Percentiles rank a stretch among this genome's conserved stretches.
These are phyloP conservation scores for Anthracocystis panici-leucophaei DNA, from an alignment of 1,284 basidiomycete species.

Conservation along the genomic window DNA sequence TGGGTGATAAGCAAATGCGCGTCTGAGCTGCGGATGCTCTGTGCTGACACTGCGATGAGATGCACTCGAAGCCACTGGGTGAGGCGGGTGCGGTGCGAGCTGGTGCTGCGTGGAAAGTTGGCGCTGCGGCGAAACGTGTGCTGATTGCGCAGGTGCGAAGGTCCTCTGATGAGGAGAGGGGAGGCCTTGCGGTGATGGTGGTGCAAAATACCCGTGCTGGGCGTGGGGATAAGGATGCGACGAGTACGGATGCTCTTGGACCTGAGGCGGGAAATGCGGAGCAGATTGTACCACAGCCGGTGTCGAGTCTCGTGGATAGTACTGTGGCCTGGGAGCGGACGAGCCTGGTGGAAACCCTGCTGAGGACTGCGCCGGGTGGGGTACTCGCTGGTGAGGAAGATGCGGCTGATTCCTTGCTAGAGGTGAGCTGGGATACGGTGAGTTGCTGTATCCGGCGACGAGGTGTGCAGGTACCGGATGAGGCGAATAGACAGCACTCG, in stretches of 20 bases:
- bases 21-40: conserved; percentile 33
- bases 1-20: conserved; percentile 26
- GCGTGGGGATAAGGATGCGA: conserved; percentile 2
- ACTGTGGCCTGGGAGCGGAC: neutral
- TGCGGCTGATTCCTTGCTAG: conserved; percentile 13
- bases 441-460: neutral
- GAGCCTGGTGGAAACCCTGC: conserved; percentile 6
- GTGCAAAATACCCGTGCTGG: conserved; percentile 4
- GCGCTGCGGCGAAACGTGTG: neutral
- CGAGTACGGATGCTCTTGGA: conserved; percentile 3
- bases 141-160: neutral
- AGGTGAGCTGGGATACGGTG: conserved; percentile 19
- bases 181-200: neutral
- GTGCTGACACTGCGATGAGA: neutral
- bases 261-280: neutral
- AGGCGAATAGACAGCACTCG: neutral
- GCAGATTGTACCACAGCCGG: conserved; percentile 10
- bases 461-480: neutral
- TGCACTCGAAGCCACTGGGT: neutral
- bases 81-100: neutral
- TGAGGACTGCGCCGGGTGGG: conserved; percentile 5
- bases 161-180: neutral
- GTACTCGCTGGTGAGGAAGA: conserved; percentile 17
- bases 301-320: conserved; percentile 19
- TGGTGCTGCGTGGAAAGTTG: conserved; percentile 7